These are phyloP conservation scores for Entophlyctis luteolus DNA, from an alignment of 192 early-diverging fungal species.

Conservation along the genomic window DNA sequence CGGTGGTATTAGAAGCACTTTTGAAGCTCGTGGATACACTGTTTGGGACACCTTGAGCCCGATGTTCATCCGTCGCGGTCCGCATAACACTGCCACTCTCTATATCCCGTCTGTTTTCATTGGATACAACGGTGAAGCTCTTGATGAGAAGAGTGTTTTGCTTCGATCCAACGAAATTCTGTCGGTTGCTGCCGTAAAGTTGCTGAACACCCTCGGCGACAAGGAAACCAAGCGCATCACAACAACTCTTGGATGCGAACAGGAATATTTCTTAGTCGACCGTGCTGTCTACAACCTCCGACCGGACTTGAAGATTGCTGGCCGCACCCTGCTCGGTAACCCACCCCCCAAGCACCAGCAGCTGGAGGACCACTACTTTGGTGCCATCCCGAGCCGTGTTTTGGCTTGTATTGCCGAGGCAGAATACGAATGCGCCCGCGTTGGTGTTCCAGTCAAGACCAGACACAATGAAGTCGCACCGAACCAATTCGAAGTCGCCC, in stretches of 20 bases:
- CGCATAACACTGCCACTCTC: slow-evolving; percentile 84
- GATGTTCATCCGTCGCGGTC: slow-evolving; percentile 90
- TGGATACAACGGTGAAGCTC: slow-evolving; percentile 97
- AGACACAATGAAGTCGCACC: slow-evolving; percentile 99
- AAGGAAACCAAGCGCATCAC: slow-evolving; percentile 73
- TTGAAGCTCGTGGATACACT: slow-evolving; percentile 98
- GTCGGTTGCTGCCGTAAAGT: slow-evolving; percentile 71
- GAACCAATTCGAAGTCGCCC: slow-evolving; percentile 95
- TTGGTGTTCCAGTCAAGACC: slow-evolving; percentile 98
- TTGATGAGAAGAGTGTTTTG: slow-evolving; percentile 97
- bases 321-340: slow-evolving; percentile 87
- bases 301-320: slow-evolving; percentile 92
- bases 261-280: slow-evolving; percentile 98
- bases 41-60: slow-evolving; percentile 96
- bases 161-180: slow-evolving; percentile 85
- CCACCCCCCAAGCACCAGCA: slow-evolving; percentile 97
- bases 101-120: slow-evolving; percentile 99
- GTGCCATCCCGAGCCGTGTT: slow-evolving; percentile 87
- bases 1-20: slow-evolving; percentile 94
- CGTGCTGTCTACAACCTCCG: slow-evolving; percentile 86
- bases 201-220: slow-evolving; percentile 78
- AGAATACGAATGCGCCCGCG: slow-evolving; percentile 86
- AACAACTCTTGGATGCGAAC: slow-evolving; percentile 93
- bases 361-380: slow-evolving; percentile 99
- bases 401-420: slow-evolving; percentile 86